Base-by-base conservation (phyloP, 768 basidiomycete species). In the Tulasnella sp. region DNA sequence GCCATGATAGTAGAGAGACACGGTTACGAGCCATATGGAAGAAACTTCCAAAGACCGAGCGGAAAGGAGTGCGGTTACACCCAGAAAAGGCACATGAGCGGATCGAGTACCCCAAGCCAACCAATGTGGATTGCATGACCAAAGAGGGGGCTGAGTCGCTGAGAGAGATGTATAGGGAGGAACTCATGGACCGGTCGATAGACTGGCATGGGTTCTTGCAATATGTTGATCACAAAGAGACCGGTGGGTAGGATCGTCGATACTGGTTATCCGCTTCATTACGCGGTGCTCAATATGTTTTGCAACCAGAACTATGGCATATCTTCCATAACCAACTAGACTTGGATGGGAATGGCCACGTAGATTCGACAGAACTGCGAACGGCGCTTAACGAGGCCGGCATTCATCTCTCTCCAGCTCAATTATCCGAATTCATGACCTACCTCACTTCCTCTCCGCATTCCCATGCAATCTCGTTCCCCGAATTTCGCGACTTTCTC, bases 301-400 rank as follows among this genome's bases (percentile, higher is more conserved):
- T 58, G 60, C 56, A n/a, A n/a, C n/a, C 60, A 90, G 92, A 95
- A 71, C 76, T 96, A 21, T 96, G 94, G 94, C 76, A 80, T 52
- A 83, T 93, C 58, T 96, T 96, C 71, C 88, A 89, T 64, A 78
- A 91, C 67, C 87, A 93, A 66, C 78, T 96, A 51, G 94, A 95
- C 73, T 75, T 91, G 62, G 91, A 96, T 67, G 80, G 86, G 26
- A 89, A 96, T 71, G 92, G 90, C 7, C 80, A 79, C 58, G 70
- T 96, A 29, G 90, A 93, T 67, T 74, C 78, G 7, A 71, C 73
- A 15, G 86, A 86, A 66, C 73, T 87, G 60, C 68, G 74, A 41
- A 64, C 74, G n/a, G 84, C 85, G 3, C 73, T 95, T 47, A 71
- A 73, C 53, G 82, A 84, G 70, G 84, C 88, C 67, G 91, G 87